These are phyloP conservation scores for Schizophyllum commune DNA, from an alignment of 1,284 basidiomycete species.

Conservation along the genomic window DNA sequence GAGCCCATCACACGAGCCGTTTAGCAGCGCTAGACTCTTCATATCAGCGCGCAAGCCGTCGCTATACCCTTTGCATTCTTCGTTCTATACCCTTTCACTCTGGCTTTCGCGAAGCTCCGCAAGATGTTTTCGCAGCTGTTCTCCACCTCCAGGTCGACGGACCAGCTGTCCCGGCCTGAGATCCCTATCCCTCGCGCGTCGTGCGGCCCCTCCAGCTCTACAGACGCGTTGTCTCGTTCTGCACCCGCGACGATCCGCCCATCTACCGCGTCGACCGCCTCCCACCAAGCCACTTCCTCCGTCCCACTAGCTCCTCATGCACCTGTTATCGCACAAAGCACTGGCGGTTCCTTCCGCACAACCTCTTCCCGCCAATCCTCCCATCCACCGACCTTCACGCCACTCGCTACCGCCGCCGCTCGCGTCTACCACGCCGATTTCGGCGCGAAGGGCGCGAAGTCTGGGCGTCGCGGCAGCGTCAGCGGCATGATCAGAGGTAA, in stretches of 20 bases:
- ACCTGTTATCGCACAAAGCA: too few relatives aligned
- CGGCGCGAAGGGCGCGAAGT: conserved; percentile 10
- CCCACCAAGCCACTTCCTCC: not conserved
- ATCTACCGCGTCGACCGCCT: not conserved
- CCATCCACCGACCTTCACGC: not conserved
- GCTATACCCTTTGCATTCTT: not conserved
- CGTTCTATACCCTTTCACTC: not conserved
- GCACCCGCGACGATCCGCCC: not conserved
- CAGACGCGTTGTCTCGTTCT: not conserved
- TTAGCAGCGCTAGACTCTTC: not conserved
- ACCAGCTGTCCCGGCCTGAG: not conserved
- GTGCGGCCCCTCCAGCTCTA: not conserved
- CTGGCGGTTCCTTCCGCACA: too few relatives aligned
- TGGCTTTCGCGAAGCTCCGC: not conserved
- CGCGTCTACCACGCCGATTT: conserved; percentile 52
- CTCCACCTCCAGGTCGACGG: not conserved
- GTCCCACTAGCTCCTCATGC: too few relatives aligned
- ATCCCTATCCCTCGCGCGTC: not conserved
- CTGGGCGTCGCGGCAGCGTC: not conserved
- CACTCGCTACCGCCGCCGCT: conserved; percentile 14
- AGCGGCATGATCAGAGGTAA: not conserved
- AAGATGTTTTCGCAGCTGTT: conserved; percentile 4
- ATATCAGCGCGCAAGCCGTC: not conserved
- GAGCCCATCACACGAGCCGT: not conserved
- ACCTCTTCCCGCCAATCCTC: not conserved